Evolutionary conservation across 1,284 basidiomycete species (phyloP), one percentile per base, ranked within the genome.

Genomic region (Bjerkandera adusta): DNA sequence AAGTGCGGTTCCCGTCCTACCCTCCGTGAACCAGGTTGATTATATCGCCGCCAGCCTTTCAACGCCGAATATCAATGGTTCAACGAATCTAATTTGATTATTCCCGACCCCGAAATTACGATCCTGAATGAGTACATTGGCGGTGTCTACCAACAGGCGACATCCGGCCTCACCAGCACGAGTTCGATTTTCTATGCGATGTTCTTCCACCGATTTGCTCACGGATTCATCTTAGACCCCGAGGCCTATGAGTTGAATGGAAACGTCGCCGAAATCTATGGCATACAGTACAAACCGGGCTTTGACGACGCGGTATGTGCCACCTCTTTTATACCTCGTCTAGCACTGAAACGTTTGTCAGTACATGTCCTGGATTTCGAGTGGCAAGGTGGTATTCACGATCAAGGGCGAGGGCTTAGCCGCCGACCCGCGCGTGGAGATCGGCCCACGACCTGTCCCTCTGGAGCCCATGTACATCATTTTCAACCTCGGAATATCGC

Each of bases 381-480:
- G 77, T 43, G 68, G 67, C 52, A 66, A 72, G 49, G 63, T 67
- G 35, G 68, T 79, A 26, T 89, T 81, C 82, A 81, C 76, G 5
- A 52, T 89, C 34, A 69, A 75, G 32, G 73, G 65, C 8, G 68
- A 62, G 11, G 85, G 77, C 0, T 66, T 87, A 49, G 80, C 69
- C 1, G 71, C 83, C 4, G 76, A 85, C 52, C 38, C 63, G 0
- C 43, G 57, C 0, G 73, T 76, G 24, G 62, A 80, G 42, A 79
- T 89, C 20, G 70, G 72, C 4, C 70, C 76, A 45, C 70, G 87
- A n/a, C 68, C 76, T 3, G 73, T 90, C 16, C 70, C 84, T 0
- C 72, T 78, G 49, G 84, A 84, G 60, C 81, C 81, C 2, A 79
- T 84, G 79, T 69, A 77, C 64, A 71, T 83, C 57, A 68, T 82